Base-by-base conservation (phyloP, 1,284 basidiomycete genomes). In the Puccinia novopanici region DNA sequence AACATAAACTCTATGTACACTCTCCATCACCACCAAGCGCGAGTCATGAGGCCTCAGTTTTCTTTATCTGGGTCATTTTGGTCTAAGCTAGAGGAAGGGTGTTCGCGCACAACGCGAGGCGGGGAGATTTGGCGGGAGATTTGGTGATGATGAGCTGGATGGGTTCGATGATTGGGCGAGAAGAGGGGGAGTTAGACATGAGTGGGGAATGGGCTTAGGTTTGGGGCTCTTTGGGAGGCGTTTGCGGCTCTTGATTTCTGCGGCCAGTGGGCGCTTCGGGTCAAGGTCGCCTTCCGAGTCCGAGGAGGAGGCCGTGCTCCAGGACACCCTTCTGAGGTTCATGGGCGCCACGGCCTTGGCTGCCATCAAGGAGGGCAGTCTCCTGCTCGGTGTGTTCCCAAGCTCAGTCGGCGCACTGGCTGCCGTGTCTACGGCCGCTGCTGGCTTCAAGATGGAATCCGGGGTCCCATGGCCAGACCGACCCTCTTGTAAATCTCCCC, bases 201-300 rank as follows among this genome's bases (percentile, higher is more conserved):
- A n/a, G 10, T 10, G 59, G 10, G 6, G 59, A 61, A 8, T 61
- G 15, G 59, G 34, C 34, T 4, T 45, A 45, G 70, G 70, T n/a
- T 54, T 72, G 10, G 70, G 70, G n/a, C 70, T 72, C n/a, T 72
- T 54, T 17, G 70, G 70, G 17, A 72, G 55, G 22, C 54, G 34
- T 34, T 72, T 72, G 8, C 70, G 19, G 9, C 55, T 72, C 50
- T 72, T 72, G 19, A 19, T 19, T 34, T 72, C 34, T n/a, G n/a
- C 48, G 12, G 13, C 70, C 9, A 17, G 5, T 5, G 30, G 42
- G n/a, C 5, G 19, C 13, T 61, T 40, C 27, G 34, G 19, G 30
- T 61, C 57, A n/a, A n/a, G n/a, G 9, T 68, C 67, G 48, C 4
- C 13, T 68, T 54, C 70, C 24, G 70, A 55, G 24, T 72, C 50